phyloP scores from a whole-genome alignment of 345 rosid species.

The Luvunga scandens region DNA sequence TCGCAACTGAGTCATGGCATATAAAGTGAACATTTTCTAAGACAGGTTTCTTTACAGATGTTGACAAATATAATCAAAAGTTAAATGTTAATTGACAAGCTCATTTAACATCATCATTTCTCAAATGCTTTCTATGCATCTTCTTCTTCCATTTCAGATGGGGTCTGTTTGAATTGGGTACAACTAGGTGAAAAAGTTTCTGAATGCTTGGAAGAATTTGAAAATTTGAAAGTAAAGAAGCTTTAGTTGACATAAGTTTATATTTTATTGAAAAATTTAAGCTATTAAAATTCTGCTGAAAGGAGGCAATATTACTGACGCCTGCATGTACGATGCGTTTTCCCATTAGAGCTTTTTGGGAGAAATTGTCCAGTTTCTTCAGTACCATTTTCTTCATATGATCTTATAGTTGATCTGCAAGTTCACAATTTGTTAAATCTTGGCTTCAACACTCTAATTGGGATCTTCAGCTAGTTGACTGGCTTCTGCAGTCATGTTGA shows the following conservation, averaged over 20 bases:
- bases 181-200: background rate
- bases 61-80: background rate
- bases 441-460: background rate
- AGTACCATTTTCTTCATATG: background rate
- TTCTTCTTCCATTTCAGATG: background rate
- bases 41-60: background rate
- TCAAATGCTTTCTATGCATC: background rate
- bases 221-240: background rate
- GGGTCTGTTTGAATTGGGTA: background rate
- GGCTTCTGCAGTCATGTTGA: background rate
- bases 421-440: background rate
- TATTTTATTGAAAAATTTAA: background rate
- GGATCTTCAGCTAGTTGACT: background rate
- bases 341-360: background rate
- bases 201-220: background rate
- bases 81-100: background rate
- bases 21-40: background rate
- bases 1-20: background rate
- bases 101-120: background rate
- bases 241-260: background rate
- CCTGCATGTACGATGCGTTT: background rate
- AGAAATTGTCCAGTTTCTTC: background rate
- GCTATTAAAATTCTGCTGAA: background rate
- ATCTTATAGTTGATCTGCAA: background rate
- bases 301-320: background rate